A percentile compares a stretch with the other conserved stretches of the same genome.
Conservation (phyloP, 768 basidiomycete species). For the Suillus placidus region DNA sequence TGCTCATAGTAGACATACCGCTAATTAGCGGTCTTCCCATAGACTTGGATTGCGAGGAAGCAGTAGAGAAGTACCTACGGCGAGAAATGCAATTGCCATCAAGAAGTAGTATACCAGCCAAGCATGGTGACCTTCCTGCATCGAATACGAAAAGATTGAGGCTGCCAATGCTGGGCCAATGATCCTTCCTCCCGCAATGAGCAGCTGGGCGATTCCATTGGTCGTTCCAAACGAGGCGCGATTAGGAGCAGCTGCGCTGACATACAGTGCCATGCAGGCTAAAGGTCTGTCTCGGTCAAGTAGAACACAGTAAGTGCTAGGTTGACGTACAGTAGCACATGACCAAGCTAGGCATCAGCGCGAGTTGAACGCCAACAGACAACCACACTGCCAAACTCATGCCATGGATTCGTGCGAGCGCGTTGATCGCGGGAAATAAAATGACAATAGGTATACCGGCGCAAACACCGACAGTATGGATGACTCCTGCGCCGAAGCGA, state of each 20-base stretch:
- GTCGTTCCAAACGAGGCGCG: conserved; percentile 67
- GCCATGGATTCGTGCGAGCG: conserved; percentile 26
- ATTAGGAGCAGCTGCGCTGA: conserved; percentile 53
- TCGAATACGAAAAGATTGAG: conserved; percentile 70
- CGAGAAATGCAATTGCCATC: conserved; percentile 19
- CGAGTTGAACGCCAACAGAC: conserved; percentile 28
- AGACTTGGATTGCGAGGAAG: conserved; percentile 25
- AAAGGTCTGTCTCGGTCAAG: not conserved
- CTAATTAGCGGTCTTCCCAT: not conserved
- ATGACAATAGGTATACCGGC: conserved; percentile 33
- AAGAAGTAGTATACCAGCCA: conserved; percentile 33
- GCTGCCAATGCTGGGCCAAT: conserved; percentile 60
- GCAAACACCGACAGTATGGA: conserved; percentile 32
- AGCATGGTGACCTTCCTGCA: conserved; percentile 38
- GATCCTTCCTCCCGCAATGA: conserved; percentile 42
- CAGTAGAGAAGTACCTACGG: conserved; percentile 21
- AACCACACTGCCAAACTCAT: conserved; percentile 31
- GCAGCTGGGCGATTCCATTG: conserved; percentile 60
- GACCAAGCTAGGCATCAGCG: conserved; percentile 22
- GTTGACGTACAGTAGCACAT: conserved; percentile 36
- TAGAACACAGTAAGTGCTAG: not conserved
- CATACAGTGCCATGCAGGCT: not conserved
- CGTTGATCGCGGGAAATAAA: conserved; percentile 34
- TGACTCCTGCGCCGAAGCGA: conserved; percentile 32
- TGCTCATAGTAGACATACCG: not conserved